A percentile compares a stretch with the other conserved stretches of the same genome.
These are phyloP conservation scores for Corchorus olitorius DNA, from an alignment of 345 rosid species.

Conservation along the genomic window DNA sequence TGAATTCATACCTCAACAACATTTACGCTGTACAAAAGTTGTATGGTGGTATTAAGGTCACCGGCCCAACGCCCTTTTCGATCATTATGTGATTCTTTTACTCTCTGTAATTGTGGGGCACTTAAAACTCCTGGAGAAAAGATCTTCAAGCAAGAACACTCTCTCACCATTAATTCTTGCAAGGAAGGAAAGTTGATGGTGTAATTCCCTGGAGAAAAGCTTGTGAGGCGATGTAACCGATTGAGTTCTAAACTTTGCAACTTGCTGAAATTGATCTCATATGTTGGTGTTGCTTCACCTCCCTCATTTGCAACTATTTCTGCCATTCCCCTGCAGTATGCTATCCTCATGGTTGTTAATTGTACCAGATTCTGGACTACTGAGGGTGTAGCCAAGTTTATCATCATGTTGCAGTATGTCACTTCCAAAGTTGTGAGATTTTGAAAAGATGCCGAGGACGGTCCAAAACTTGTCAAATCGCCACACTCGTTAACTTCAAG, in stretches of 20 bases:
- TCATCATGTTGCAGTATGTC: fast-evolving
- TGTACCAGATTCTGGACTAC: neutral
- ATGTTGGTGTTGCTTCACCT: too few relatives aligned
- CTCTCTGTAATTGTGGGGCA: neutral
- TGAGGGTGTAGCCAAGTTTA: neutral
- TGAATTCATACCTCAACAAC: conserved; percentile 3
- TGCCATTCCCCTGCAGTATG: neutral
- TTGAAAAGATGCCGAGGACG: neutral
- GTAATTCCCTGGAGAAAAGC: neutral
- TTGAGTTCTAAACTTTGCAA: neutral
- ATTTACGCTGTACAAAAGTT: neutral
- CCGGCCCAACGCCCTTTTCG: neutral
- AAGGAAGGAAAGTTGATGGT: neutral
- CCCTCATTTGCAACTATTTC: neutral
- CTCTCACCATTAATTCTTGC: too few relatives aligned
- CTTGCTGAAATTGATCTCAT: too few relatives aligned
- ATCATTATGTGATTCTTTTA: neutral
- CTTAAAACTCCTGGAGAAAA: too few relatives aligned
- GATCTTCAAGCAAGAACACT: too few relatives aligned
- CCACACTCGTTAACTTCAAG: neutral
- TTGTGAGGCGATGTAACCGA: neutral
- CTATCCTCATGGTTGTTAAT: neutral
- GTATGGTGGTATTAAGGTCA: too few relatives aligned
- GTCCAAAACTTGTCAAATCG: neutral
- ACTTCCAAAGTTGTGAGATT: neutral